A percentile compares a stretch with the other conserved stretches of the same genome.
These are phyloP conservation scores for Hygrophila difformis DNA, from an alignment of 257 asterid species.

Conservation along the genomic window DNA sequence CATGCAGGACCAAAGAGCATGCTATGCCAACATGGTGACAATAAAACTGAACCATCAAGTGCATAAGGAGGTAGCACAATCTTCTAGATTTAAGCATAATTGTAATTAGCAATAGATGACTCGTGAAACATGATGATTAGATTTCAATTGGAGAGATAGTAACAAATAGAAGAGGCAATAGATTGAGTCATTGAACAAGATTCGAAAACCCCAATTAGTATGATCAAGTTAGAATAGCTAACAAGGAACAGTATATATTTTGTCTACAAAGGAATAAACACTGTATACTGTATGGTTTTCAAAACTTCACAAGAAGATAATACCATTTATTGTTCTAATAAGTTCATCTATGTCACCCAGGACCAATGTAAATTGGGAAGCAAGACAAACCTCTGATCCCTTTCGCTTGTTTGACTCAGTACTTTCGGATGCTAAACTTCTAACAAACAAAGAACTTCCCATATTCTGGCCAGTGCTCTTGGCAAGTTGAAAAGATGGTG, in stretches of 20 bases:
- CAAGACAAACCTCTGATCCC: conserved; percentile 46
- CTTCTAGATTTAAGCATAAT: not conserved
- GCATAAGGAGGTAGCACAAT: not conserved
- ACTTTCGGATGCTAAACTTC: conserved; percentile 57
- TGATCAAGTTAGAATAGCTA: too few relatives aligned
- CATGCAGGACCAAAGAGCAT: too few relatives aligned
- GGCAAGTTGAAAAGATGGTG: conserved; percentile 39
- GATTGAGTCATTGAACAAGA: conserved; percentile 1
- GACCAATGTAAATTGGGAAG: not conserved
- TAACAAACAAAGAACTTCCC: conserved; percentile 27
- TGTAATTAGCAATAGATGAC: not conserved
- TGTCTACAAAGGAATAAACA: too few relatives aligned
- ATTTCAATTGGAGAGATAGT: too few relatives aligned
- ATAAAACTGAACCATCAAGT: not conserved
- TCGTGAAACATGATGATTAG: not conserved
- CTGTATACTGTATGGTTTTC: too few relatives aligned
- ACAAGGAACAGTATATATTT: not conserved
- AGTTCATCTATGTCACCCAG: too few relatives aligned
- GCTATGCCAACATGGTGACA: not conserved
- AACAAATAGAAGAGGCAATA: not conserved
- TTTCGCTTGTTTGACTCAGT: conserved; percentile 40
- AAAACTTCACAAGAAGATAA: not conserved
- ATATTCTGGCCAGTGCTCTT: conserved; percentile 21
- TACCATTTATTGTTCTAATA: too few relatives aligned
- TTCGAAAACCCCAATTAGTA: not conserved